Conservation (phyloP, 192 early-diverging fungal species). For the Dissophora ornata region DNA sequence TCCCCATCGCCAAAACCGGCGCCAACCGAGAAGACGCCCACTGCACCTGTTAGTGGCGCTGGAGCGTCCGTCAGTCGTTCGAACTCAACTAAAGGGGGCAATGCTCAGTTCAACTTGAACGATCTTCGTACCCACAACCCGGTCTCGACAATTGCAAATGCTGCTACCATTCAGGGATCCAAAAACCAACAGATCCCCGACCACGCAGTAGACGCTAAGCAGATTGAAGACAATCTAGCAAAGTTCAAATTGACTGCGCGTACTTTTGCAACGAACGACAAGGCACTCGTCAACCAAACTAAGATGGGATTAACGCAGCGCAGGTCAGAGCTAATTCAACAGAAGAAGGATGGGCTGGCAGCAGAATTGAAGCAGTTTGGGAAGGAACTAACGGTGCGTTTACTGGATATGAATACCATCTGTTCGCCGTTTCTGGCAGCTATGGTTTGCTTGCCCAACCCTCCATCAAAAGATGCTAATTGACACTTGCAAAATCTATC, state of each 20-base stretch:
- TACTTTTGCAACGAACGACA: slow-evolving; percentile 81
- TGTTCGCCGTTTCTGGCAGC: too few relatives aligned
- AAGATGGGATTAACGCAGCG: slow-evolving; percentile 55
- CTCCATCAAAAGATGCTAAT: too few relatives aligned
- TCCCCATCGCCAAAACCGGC: background rate
- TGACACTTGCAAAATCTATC: too few relatives aligned
- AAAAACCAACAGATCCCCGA: slow-evolving; percentile 59
- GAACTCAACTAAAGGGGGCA: slow-evolving; percentile 37
- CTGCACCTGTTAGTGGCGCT: background rate
- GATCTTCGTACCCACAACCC: slow-evolving; percentile 62
- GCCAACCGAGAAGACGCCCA: background rate
- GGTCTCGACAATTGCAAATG: slow-evolving; percentile 50
- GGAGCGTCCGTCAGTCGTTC: slow-evolving; percentile 23
- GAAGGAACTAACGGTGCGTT: slow-evolving; percentile 68
- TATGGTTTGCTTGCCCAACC: too few relatives aligned
- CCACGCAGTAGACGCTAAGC: slow-evolving; percentile 55
- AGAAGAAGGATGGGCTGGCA: slow-evolving; percentile 77
- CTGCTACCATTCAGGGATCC: slow-evolving; percentile 48
- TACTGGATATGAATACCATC: too few relatives aligned
- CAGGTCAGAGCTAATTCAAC: slow-evolving; percentile 60
- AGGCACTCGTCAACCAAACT: slow-evolving; percentile 78
- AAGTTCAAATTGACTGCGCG: slow-evolving; percentile 66
- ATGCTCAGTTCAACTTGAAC: slow-evolving; percentile 57
- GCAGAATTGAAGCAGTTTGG: slow-evolving; percentile 87
- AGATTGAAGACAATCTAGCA: slow-evolving; percentile 55